phyloP scores from a whole-genome alignment of 1,284 basidiomycete species.

The Ganoderma lucidum region DNA sequence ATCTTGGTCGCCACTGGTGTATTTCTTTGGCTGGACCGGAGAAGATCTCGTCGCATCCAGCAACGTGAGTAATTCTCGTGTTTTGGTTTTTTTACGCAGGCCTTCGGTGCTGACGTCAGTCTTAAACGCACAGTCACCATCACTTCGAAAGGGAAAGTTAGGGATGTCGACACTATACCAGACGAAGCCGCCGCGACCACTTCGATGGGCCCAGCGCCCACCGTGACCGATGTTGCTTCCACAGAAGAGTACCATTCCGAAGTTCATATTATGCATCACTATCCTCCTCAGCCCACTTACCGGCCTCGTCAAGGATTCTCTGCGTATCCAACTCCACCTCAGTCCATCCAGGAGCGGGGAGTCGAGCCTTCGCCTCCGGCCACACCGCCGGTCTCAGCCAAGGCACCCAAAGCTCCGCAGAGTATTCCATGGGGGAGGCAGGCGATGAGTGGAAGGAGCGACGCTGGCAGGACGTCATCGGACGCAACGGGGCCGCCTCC shows the following conservation, averaged over 20 bases:
- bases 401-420: not conserved
- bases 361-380: not conserved
- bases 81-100: not conserved
- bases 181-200: not conserved
- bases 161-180: not conserved
- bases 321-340: not conserved
- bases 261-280: not conserved
- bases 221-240: not conserved
- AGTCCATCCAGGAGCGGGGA: not conserved
- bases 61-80: not conserved
- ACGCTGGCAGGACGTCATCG: not conserved
- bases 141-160: not conserved
- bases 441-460: not conserved
- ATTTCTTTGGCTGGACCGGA: constrained; percentile 1
- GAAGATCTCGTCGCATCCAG: not conserved
- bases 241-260: not conserved
- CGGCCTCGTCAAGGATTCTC: not conserved
- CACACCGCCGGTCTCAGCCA: not conserved
- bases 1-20: not conserved
- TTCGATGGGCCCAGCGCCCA: not conserved
- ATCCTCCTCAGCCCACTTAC: not conserved
- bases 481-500: not conserved
- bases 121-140: not conserved
- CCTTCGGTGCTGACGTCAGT: not conserved
- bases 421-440: not conserved